Conservation (phyloP, 2,329 filamentous ascomycete genomes). For the Phyllosticta capitalensis region DNA sequence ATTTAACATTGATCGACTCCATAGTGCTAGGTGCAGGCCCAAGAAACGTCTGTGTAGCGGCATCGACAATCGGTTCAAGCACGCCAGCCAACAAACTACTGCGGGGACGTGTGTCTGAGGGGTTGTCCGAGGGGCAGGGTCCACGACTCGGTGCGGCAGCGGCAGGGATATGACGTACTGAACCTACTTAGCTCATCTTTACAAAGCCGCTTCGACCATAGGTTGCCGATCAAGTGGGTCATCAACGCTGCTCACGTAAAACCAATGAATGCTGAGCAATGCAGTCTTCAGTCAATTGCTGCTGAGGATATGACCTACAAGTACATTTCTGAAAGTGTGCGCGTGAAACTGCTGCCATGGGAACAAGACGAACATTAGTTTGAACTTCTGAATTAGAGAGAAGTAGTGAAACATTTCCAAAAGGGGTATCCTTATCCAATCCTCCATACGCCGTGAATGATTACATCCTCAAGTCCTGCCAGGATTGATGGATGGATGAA, state of each 20-base stretch:
- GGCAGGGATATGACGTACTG: not conserved
- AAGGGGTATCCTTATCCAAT: not conserved
- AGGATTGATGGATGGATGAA: not conserved
- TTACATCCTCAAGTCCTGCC: not conserved
- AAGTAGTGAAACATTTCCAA: not conserved
- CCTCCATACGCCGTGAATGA: not conserved
- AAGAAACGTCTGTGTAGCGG: not conserved
- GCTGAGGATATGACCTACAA: not conserved
- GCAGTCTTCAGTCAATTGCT: not conserved
- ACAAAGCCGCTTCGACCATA: not conserved
- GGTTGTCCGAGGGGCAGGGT: not conserved
- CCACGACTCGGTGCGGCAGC: not conserved
- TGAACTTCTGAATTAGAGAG: not conserved
- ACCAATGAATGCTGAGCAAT: not conserved
- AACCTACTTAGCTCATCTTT: not conserved
- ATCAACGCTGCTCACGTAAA: not conserved
- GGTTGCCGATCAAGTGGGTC: not conserved
- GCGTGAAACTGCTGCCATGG: not conserved
- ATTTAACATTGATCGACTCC: not conserved
- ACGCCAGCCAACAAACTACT: not conserved
- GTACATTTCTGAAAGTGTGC: not conserved
- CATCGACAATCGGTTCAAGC: not conserved
- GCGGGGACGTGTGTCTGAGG: not conserved
- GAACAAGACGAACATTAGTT: not conserved
- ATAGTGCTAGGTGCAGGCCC: not conserved